A percentile compares a stretch with the other conserved stretches of the same genome.
Evolutionary conservation across 768 basidiomycete species (phyloP).

Genomic region (Cystofilobasidium bisporidii): DNA sequence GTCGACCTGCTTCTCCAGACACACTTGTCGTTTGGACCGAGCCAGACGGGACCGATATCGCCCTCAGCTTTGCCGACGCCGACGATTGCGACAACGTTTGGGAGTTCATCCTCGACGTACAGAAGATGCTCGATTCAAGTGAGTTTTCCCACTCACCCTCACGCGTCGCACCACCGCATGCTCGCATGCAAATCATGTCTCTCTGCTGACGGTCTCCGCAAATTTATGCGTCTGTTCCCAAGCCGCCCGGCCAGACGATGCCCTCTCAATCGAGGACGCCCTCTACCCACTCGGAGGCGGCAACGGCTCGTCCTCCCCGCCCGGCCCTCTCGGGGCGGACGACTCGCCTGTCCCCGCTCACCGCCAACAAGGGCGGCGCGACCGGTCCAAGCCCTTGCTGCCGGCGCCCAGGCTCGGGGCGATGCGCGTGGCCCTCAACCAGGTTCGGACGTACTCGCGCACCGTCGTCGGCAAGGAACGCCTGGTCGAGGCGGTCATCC

Average conservation of each 20-base stretch:
- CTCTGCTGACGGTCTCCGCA: no score
- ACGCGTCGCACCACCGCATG: neutral
- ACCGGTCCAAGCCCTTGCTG: neutral
- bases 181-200: no score
- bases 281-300: neutral
- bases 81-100: slow-evolving; percentile 94
- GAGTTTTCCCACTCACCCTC: neutral
- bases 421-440: neutral
- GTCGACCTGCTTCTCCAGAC: slow-evolving; percentile 46
- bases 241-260: neutral
- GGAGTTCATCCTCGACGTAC: slow-evolving; percentile 90
- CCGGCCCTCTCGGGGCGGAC: neutral
- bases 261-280: neutral
- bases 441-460: slow-evolving; percentile 61
- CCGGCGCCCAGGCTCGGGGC: slow-evolving; percentile 1
- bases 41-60: slow-evolving; percentile 85
- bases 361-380: neutral
- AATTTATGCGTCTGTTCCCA: neutral
- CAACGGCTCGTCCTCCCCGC: neutral
- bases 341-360: slow-evolving; percentile 6
- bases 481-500: slow-evolving; percentile 79
- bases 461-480: slow-evolving; percentile 67
- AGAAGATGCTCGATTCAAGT: slow-evolving; percentile 50
- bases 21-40: slow-evolving; percentile 99
- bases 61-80: slow-evolving; percentile 90